phyloP scores from a whole-genome alignment of 371 early-diverging fungal species.

The Capillidium rhysosporum region DNA sequence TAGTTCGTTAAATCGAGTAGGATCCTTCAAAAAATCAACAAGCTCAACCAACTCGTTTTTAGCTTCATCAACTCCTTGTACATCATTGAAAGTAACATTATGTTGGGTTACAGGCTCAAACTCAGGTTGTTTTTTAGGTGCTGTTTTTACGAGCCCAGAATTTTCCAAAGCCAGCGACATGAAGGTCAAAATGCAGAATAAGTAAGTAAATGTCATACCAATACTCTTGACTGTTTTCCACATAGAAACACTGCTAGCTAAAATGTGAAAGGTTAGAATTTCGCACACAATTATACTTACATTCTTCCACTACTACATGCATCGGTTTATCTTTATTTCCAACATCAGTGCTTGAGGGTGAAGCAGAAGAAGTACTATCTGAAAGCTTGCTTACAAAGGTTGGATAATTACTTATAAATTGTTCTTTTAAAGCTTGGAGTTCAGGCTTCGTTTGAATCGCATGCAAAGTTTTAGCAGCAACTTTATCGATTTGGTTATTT shows the following conservation, averaged over 20 bases:
- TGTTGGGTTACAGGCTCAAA: slow-evolving; percentile 44
- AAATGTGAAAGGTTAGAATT: neutral
- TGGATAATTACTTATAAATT: neutral
- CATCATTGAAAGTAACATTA: slow-evolving; percentile 70
- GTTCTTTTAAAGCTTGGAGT: neutral
- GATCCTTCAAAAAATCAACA: slow-evolving; percentile 85
- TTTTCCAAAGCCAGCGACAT: slow-evolving; percentile 52
- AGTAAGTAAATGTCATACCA: slow-evolving; percentile 48
- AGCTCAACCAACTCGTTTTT: slow-evolving; percentile 90
- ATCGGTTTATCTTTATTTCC: slow-evolving; percentile 24
- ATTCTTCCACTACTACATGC: slow-evolving; percentile 32
- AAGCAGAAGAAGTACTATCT: neutral
- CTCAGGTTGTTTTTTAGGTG: slow-evolving; percentile 30
- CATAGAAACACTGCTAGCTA: slow-evolving; percentile 37
- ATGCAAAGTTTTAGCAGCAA: slow-evolving; percentile 27
- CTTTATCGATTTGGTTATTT: slow-evolving; percentile 34
- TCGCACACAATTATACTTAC: slow-evolving; percentile 7
- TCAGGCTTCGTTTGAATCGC: slow-evolving; percentile 2
- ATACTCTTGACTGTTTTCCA: slow-evolving; percentile 55
- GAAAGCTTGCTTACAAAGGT: neutral
- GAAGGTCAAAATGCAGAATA: slow-evolving; percentile 54
- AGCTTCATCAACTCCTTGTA: slow-evolving; percentile 95
- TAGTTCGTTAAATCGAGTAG: slow-evolving; percentile 72
- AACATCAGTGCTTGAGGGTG: slow-evolving; percentile 6
- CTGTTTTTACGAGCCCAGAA: slow-evolving; percentile 45